Evolutionary conservation across 164 flowering plant species (phyloP).

Genomic region (Tetrastigma voinierianum): DNA sequence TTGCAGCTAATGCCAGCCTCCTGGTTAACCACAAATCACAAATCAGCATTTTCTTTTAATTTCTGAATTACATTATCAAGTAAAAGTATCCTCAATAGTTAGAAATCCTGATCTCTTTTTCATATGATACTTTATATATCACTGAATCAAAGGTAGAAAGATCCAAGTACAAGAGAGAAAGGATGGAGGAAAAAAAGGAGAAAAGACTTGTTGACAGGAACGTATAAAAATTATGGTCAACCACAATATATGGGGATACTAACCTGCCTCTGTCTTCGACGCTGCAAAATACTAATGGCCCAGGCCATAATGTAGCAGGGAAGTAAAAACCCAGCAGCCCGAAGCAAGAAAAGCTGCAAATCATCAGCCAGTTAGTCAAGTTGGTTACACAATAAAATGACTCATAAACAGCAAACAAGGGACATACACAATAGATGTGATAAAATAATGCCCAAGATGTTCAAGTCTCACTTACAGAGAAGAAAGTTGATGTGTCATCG

Average conservation of each 20-base stretch:
- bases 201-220: not conserved
- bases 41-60: not conserved
- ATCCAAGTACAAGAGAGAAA: not conserved
- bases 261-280: conserved; percentile 79
- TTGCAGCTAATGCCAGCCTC: conserved; percentile 82
- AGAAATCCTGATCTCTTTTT: no score
- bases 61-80: not conserved
- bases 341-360: conserved; percentile 83
- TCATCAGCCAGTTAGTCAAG: conserved; percentile 9
- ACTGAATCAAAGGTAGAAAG: not conserved
- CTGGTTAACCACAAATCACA: conserved; percentile 30
- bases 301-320: conserved; percentile 98
- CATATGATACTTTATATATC: no score
- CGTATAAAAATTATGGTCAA: no score
- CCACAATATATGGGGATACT: conserved; percentile 5
- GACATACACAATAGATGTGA: not conserved
- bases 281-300: conserved; percentile 90
- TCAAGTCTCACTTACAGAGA: conserved; percentile 41
- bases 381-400: not conserved
- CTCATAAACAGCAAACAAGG: not conserved
- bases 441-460: not conserved
- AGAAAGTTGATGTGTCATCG: conserved; percentile 47
- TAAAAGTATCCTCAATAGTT: not conserved
- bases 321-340: conserved; percentile 86
- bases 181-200: not conserved